Evolutionary conservation across 352 stramenopile genomes (phyloP), one percentile per base, ranked within the genome.

Genomic region (Halophytophthora batemanensis): DNA sequence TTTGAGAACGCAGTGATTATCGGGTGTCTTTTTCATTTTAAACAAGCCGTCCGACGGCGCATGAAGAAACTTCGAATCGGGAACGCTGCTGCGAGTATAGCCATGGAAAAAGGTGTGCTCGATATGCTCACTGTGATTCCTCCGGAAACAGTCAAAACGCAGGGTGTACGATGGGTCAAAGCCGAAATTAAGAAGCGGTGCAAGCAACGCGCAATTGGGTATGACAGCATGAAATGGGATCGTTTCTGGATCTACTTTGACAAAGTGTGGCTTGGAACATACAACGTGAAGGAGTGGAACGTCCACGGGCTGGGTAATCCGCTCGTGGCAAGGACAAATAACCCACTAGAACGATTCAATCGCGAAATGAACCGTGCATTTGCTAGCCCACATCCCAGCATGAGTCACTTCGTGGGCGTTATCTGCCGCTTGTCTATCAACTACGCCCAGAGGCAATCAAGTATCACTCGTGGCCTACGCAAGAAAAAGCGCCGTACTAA

Each of bases 201-300:
- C 22, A 18, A 15, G 11, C 7, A 23, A 7, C 10, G 29, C 1
- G 37, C 13, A 7, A 6, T 56, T 3, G 6, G 1, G 13, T 56
- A 56, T n/a, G 42, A 18, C 2, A 10, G 4, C 0, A 7, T 18
- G 0, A 52, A 51, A 3, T 60, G 45, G 54, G 6, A 6, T 7
- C 15, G 10, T 15, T 62, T 56, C 40, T 59, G 50, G 40, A 2
- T n/a, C 5, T 66, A 66, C 39, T 60, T 60, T 40, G 15, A 33
- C 4, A 1, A 29, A 3, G 61, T 46, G 3, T 66, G 47, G 48
- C n/a, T n/a, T n/a, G n/a, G n/a, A n/a, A n/a, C n/a, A n/a, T n/a
- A n/a, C n/a, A n/a, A n/a, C n/a, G n/a, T n/a, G n/a, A n/a, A n/a
- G n/a, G n/a, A n/a, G n/a, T n/a, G n/a, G n/a, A n/a, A n/a, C n/a